Conservation (phyloP, 208 protist genomes). For the Trypanosomatidae sp. region DNA sequence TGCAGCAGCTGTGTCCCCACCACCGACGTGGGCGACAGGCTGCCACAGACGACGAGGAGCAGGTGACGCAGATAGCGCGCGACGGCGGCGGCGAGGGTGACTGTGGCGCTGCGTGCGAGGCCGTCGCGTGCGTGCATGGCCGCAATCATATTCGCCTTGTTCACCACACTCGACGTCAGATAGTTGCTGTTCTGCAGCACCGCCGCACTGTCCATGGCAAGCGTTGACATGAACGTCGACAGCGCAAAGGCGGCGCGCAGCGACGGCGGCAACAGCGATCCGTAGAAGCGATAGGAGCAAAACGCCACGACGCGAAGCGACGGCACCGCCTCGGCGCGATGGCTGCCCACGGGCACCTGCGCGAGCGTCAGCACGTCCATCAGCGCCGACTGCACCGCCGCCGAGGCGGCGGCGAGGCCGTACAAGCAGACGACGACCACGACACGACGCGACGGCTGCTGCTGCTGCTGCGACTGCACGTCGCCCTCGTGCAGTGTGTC, state of each 20-base stretch:
- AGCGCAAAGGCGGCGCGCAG: constrained; percentile 60
- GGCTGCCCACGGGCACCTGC: constrained; percentile 11
- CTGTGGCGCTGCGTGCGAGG: constrained; percentile 35
- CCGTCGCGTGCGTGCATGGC: constrained; percentile 34
- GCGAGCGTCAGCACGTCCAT: constrained; percentile 64
- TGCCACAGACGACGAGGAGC: constrained; percentile 47
- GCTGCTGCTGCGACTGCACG: neutral
- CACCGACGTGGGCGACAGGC: constrained; percentile 11
- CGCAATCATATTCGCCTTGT: constrained; percentile 63
- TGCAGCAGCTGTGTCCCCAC: constrained; percentile 21
- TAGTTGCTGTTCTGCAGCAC: constrained; percentile 54
- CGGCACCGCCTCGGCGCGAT: constrained; percentile 9
- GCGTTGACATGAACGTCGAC: constrained; percentile 67
- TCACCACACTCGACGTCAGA: constrained; percentile 51
- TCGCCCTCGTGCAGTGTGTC: too few species aligned
- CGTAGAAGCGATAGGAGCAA: constrained; percentile 35
- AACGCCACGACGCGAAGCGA: constrained; percentile 75
- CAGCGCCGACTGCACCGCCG: constrained; percentile 42
- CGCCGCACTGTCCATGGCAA: constrained; percentile 66
- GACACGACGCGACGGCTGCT: constrained; percentile 6
- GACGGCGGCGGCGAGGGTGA: constrained; percentile 38
- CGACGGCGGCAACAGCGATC: constrained; percentile 33
- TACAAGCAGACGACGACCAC: constrained; percentile 69
- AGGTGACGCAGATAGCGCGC: constrained; percentile 70
- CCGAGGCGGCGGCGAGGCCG: constrained; percentile 33